Percentiles rank a stretch among this genome's conserved stretches.
These are phyloP conservation scores for Byssochlamys sp. DNA, from an alignment of 2,329 filamentous ascomycete species.

Conservation along the genomic window DNA sequence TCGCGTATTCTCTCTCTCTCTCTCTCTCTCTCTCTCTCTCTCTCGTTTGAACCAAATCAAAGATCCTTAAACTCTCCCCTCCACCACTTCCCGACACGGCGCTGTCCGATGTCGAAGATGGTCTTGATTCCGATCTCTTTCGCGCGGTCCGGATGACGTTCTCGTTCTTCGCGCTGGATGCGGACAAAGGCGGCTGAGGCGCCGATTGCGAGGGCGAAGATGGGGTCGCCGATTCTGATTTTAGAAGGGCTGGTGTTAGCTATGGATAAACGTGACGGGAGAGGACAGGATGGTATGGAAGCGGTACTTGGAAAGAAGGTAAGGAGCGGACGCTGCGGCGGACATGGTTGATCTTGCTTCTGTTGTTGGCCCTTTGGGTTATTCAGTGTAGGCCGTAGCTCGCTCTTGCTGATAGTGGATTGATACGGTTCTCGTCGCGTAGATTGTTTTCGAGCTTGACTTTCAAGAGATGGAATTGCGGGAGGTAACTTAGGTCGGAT, in stretches of 20 bases:
- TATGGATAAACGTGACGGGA: conserved; percentile 3
- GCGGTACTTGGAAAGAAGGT: conserved; percentile 35
- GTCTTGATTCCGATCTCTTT: conserved; percentile 22
- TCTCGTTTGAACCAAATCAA: conserved; percentile 5
- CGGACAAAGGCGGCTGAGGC: conserved; percentile 43
- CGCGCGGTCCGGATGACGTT: conserved; percentile 33
- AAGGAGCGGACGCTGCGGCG: conserved; percentile 16
- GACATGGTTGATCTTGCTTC: conserved; percentile 5
- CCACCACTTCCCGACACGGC: conserved; percentile 32
- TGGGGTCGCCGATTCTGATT: conserved; percentile 41
- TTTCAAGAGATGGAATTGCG: too few relatives aligned
- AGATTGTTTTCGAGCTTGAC: too few relatives aligned
- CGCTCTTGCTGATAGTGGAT: too few relatives aligned
- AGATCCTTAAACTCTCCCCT: conserved; percentile 27
- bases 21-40: too few relatives aligned
- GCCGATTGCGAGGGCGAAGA: conserved; percentile 47
- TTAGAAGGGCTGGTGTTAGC: neutral
- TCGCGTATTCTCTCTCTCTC: too few relatives aligned
- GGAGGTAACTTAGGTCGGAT: too few relatives aligned
- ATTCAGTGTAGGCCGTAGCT: too few relatives aligned
- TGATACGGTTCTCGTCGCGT: too few relatives aligned
- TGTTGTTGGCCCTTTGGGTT: neutral
- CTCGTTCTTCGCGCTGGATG: conserved; percentile 46
- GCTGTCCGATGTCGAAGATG: conserved; percentile 20
- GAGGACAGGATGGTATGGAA: neutral